These are phyloP conservation scores for Inga oerstediana DNA, from an alignment of 306 rosid genomes.

Conservation along the genomic window DNA sequence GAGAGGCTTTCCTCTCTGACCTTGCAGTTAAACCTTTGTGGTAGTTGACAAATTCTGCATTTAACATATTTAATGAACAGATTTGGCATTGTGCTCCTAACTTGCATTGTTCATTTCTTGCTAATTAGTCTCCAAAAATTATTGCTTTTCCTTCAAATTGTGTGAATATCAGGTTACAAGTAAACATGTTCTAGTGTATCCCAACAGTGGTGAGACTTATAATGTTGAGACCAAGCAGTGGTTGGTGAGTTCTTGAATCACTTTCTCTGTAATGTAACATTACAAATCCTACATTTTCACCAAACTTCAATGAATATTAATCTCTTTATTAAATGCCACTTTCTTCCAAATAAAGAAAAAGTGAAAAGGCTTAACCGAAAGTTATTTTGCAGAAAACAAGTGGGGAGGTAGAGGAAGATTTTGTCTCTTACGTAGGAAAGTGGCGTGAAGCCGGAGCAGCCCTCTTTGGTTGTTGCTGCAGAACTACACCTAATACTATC, in stretches of 20 bases:
- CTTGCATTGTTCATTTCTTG: not conserved
- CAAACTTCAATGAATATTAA: not conserved
- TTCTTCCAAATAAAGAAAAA: not conserved
- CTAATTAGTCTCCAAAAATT: not conserved
- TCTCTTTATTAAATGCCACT: not conserved
- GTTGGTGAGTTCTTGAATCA: conserved; percentile 61
- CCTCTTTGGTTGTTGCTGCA: conserved; percentile 90
- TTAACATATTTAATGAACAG: too few relatives aligned
- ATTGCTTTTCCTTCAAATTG: not conserved
- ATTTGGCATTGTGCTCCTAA: not conserved
- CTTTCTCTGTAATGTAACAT: not conserved
- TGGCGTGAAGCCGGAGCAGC: conserved; percentile 89
- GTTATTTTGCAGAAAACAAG: conserved; percentile 56
- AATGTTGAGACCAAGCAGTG: conserved; percentile 61
- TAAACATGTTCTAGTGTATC: conserved; percentile 76
- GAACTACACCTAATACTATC: conserved; percentile 84
- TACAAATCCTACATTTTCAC: not conserved
- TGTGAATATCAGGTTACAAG: conserved; percentile 59
- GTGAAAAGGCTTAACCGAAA: not conserved
- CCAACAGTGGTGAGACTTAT: conserved; percentile 91
- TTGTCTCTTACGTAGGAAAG: conserved; percentile 65
- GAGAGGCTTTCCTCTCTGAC: too few relatives aligned
- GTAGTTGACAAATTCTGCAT: too few relatives aligned
- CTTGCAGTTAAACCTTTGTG: too few relatives aligned
- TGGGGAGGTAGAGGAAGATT: conserved; percentile 61